Percentiles rank a stretch among this genome's conserved stretches.
Conservation (phyloP, 345 rosid genomes). For the Chamaenerion angustifolium region DNA sequence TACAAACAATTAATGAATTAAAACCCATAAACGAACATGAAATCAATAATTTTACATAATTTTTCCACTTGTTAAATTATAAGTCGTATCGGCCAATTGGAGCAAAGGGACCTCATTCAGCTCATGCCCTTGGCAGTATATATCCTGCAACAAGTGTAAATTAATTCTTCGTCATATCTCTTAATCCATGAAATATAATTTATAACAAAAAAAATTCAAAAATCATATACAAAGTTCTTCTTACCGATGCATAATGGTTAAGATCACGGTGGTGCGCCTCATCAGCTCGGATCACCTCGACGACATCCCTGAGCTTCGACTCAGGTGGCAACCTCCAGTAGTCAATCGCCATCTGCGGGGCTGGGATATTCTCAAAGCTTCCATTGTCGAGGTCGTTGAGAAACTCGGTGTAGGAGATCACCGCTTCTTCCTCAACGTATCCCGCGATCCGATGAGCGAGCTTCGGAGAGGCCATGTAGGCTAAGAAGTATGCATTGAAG, state of each 20-base stretch:
- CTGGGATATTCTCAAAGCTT: conserved; percentile 60
- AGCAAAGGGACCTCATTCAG: conserved; percentile 50
- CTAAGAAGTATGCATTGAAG: conserved; percentile 68
- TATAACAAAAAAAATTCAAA: background rate
- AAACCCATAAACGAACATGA: no score
- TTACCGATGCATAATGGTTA: conserved; percentile 73
- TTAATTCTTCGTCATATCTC: background rate
- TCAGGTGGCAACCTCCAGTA: conserved; percentile 58
- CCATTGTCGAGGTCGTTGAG: conserved; percentile 73
- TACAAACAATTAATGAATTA: no score
- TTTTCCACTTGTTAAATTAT: background rate
- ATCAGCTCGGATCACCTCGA: conserved; percentile 51
- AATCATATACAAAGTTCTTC: background rate
- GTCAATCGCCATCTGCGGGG: conserved; percentile 68
- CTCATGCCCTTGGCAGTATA: conserved; percentile 52
- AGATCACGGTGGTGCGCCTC: conserved; percentile 85
- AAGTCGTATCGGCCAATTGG: conserved; percentile 49
- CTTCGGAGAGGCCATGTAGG: conserved; percentile 55
- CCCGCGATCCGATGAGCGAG: conserved; percentile 76
- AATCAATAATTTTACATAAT: no score
- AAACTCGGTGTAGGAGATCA: conserved; percentile 68
- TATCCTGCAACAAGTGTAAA: conserved; percentile 26
- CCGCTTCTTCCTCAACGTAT: conserved; percentile 78
- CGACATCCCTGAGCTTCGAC: conserved; percentile 59
- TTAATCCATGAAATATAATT: no score